Base-by-base conservation (phyloP, 768 basidiomycete genomes). In the Phlebiopsis gigantea region DNA sequence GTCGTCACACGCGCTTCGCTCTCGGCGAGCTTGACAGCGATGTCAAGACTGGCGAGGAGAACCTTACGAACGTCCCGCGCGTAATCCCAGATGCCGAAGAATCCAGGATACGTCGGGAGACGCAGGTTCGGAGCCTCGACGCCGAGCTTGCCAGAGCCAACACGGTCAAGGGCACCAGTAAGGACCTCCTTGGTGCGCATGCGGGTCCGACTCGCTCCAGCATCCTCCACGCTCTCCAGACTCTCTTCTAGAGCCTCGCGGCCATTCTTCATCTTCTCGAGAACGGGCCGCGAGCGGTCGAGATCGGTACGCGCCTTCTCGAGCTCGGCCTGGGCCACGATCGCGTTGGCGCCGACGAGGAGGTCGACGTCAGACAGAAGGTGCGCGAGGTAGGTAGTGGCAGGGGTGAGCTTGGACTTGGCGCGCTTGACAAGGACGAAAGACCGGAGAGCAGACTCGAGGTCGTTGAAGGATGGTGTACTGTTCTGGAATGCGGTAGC, bases 351-450 rank as follows among this genome's bases (percentile, higher is more conserved):
- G 10, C 84, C 77, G 3, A 89, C 88, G 57, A 99, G 84, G 24
- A 97, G 75, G 61, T 93, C 91, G 49, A 99, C 77, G 68, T 99
- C 96, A 49, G 84, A 77, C 58, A 99, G 81, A n/a, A 98, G 79
- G 66, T 96, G 87, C 62, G 80, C 80, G 50, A 99, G 81, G 73
- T 96, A 99, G 14, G 93, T 96, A 58, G 89, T 84, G 12, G 87
- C 94, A 15, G 97, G 97, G 22, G 90, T 85, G 44, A 99, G 86
- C 74, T 98, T 99, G 46, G 93, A 96, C 73, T 92, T 93, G n/a
- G 88, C 81, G 25, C 97, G 87, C 75, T 98, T 98, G 72, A 87
- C 84, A 60, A 98, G 85, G 10, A 99, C 94, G 69, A 99, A 99
- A 0, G 92, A 93, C 17, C 96, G 85, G 31, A 99, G 76, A 0